phyloP scores from a whole-genome alignment of 352 stramenopile species.

The Albugo laibachii region DNA sequence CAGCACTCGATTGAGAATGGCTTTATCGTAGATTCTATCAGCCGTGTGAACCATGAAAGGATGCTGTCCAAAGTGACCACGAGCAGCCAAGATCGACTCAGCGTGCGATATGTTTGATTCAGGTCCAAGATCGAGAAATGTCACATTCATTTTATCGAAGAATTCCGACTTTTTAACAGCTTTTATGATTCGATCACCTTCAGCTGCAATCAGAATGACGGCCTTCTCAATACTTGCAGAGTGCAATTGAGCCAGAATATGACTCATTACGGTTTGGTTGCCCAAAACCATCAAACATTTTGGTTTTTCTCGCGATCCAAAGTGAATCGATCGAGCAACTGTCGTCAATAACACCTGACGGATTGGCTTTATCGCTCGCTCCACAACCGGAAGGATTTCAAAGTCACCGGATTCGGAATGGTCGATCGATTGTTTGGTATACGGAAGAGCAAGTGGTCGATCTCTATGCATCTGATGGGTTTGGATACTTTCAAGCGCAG shows the following conservation, averaged over 20 bases:
- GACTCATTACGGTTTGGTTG: slow-evolving; percentile 48
- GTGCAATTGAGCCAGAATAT: slow-evolving; percentile 63
- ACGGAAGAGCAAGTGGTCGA: background rate
- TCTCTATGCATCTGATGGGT: background rate
- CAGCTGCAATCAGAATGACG: slow-evolving; percentile 56
- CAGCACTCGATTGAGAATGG: slow-evolving; percentile 40
- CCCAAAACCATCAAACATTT: slow-evolving; percentile 62
- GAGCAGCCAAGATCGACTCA: slow-evolving; percentile 14
- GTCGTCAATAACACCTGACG: slow-evolving; percentile 45
- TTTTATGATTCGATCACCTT: slow-evolving; percentile 28
- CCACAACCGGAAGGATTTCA: too few relatives aligned
- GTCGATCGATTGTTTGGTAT: slow-evolving; percentile 7
- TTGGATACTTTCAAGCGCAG: slow-evolving; percentile 43
- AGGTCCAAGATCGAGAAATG: slow-evolving; percentile 13
- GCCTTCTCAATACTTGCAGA: slow-evolving; percentile 49
- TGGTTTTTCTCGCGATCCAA: slow-evolving; percentile 29
- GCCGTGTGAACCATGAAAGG: slow-evolving; percentile 18
- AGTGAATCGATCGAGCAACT: slow-evolving; percentile 21
- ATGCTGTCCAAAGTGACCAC: slow-evolving; percentile 9
- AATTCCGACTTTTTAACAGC: slow-evolving; percentile 43
- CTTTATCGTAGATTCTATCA: slow-evolving; percentile 21
- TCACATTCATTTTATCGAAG: slow-evolving; percentile 45
- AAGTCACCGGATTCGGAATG: background rate
- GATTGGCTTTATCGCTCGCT: background rate
- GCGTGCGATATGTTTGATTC: slow-evolving; percentile 13